These are phyloP conservation scores for Spergularia bocconei DNA, from an alignment of 148 eudicot species.

Conservation along the genomic window DNA sequence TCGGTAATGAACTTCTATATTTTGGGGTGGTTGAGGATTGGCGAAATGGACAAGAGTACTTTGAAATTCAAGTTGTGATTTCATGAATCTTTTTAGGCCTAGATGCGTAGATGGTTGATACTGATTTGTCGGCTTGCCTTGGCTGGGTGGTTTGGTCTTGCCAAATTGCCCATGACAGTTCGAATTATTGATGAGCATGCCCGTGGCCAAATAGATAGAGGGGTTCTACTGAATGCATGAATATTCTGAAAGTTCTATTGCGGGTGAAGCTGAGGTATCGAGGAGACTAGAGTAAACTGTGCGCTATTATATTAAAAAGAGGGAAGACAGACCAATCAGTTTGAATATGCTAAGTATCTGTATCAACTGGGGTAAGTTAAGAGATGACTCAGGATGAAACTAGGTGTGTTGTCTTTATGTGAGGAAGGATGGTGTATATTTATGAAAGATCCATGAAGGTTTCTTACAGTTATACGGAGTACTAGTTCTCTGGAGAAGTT, in stretches of 20 bases:
- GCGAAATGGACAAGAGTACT: not conserved
- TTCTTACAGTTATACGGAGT: not conserved
- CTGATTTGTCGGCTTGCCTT: not conserved
- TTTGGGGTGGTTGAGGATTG: not conserved
- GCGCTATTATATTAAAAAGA: not conserved
- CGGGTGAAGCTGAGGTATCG: not conserved
- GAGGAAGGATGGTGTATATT: not conserved
- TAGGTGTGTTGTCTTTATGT: not conserved
- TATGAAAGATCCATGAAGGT: not conserved
- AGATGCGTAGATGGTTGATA: not conserved
- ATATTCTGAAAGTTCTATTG: not conserved
- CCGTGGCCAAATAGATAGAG: not conserved
- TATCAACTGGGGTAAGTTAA: not conserved
- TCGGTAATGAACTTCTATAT: not conserved
- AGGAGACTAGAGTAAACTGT: not conserved
- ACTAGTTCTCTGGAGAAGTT: not conserved
- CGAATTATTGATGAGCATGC: not conserved
- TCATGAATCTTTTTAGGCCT: not conserved
- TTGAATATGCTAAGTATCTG: not conserved
- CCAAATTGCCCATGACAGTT: not conserved
- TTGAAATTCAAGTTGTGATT: not conserved
- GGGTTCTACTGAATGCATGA: not conserved
- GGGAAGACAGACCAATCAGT: not conserved
- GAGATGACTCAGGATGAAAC: not conserved
- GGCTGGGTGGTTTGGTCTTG: not conserved